Base-by-base conservation (phyloP, 73 alveolate genomes). In the Paramecium octaurelia region DNA sequence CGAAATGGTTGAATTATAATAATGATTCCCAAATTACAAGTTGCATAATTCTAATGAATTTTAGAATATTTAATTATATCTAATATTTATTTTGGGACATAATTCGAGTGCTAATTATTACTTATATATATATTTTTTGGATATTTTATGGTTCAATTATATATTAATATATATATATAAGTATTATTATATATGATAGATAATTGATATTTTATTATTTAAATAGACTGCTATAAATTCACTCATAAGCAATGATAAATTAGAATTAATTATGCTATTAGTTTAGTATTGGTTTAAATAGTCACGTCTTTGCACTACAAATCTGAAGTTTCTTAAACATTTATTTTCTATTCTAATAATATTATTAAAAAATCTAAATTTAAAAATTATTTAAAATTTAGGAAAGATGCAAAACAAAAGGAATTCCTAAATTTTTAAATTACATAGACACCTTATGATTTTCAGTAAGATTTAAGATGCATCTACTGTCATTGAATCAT, bases 1-100 rank as follows among this genome's bases (percentile, higher is more conserved):
- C 40, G 90, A 77, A 77, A 70, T 31, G 57, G 40, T 70, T 70
- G 86, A 70, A 18, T 31, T 21, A 59, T 59, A 59, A 59, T 59
- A 16, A 29, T 59, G 77, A 59, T 58, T 58, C 14, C 10, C 7
- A 40, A 40, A 40, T 40, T 40, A 40, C 48, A 40, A 40, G 2
- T 40, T 40, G 7, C 7, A 7, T 12, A 4, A 16, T 48, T 48
- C 8, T 12, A 40, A 7, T 40, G 10, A 40, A 8, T 12, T 4
- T 12, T 48, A 48, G 23, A 48, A 48, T 11, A 48, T 48, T 0
- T 16, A 14, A 11, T 4, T 48, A 48, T 42, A 40, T n/a, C n/a
- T 36, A 36, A 6, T 7, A 1, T 0, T 36, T 36, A 36, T 36
- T 36, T 36, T 6, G 43, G 0, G 9, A 36, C 9, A 6, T 36